Percentiles rank a stretch among this genome's conserved stretches.
Evolutionary conservation across 2,329 filamentous ascomycete species (phyloP).

Genomic region (Exophiala sp.): DNA sequence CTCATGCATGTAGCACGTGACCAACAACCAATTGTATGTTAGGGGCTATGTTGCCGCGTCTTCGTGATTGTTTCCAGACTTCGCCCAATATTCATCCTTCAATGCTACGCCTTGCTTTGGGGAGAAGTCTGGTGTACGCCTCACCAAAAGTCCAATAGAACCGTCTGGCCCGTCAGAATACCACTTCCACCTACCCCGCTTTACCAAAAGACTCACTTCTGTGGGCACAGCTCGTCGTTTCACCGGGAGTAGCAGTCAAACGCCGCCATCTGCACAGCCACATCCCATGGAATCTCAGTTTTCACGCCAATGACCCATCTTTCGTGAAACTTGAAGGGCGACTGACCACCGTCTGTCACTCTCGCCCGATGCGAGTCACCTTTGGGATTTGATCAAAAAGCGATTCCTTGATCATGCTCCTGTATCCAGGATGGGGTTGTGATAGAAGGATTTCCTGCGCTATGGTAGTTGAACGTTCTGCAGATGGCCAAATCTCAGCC

Average conservation of each 20-base stretch:
- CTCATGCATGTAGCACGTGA: too few species aligned
- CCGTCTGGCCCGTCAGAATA: neutral
- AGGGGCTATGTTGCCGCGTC: neutral
- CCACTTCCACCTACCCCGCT: too few species aligned
- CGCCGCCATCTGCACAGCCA: slow-evolving; percentile 2
- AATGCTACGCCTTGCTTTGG: slow-evolving; percentile 16
- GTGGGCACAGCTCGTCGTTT: too few species aligned
- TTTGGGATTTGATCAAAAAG: neutral
- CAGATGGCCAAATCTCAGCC: slow-evolving; percentile 11
- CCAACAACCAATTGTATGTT: too few species aligned
- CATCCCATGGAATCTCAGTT: neutral
- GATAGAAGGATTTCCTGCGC: slow-evolving; percentile 8
- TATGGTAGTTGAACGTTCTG: slow-evolving; percentile 12
- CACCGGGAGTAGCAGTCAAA: too few species aligned
- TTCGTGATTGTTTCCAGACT: neutral
- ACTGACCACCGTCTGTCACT: neutral
- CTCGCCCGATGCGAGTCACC: slow-evolving; percentile 1
- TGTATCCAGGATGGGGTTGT: slow-evolving; percentile 3
- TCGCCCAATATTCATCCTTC: neutral
- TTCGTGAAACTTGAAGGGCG: neutral
- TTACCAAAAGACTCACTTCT: too few species aligned
- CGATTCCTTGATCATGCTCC: slow-evolving; percentile 17
- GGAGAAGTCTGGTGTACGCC: slow-evolving; percentile 11
- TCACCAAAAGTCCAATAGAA: neutral
- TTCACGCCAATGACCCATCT: neutral